Percentiles rank a stretch among this genome's conserved stretches.
These are phyloP conservation scores for Rhododendron simsii DNA, from an alignment of 148 eudicot species.

Conservation along the genomic window DNA sequence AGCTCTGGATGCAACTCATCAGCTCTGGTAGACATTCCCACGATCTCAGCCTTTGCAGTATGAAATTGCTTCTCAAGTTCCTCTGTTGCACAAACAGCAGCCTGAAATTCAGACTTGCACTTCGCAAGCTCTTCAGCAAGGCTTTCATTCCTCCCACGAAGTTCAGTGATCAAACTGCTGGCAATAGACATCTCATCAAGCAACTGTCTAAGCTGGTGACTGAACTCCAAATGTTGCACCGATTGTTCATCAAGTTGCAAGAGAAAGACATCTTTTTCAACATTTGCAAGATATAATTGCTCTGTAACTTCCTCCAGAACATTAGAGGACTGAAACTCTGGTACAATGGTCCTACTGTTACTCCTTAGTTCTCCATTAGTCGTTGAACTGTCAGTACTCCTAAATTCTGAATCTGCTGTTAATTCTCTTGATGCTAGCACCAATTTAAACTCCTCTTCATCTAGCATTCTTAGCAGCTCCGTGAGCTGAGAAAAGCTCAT, in stretches of 20 bases:
- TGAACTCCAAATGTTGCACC: slow-evolving; percentile 21
- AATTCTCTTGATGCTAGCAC: slow-evolving; percentile 41
- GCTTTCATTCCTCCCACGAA: slow-evolving; percentile 38
- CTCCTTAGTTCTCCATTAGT: slow-evolving; percentile 11
- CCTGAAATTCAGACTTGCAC: slow-evolving; percentile 59
- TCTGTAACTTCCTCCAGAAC: slow-evolving; percentile 48
- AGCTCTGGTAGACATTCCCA: slow-evolving; percentile 35
- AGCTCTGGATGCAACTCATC: slow-evolving; percentile 51
- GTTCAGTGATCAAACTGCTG: slow-evolving; percentile 35
- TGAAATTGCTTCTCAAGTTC: slow-evolving; percentile 45
- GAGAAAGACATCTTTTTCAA: slow-evolving; percentile 44
- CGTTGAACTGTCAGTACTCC: slow-evolving; percentile 16
- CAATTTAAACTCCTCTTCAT: slow-evolving; percentile 51
- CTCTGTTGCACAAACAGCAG: slow-evolving; percentile 38
- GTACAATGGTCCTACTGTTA: slow-evolving; percentile 12
- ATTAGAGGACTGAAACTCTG: slow-evolving; percentile 18
- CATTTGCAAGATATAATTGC: slow-evolving; percentile 53
- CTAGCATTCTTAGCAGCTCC: slow-evolving; percentile 41
- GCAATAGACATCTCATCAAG: slow-evolving; percentile 34
- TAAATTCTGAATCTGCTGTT: slow-evolving; percentile 6
- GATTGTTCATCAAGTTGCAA: slow-evolving; percentile 50
- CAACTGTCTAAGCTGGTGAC: slow-evolving; percentile 25
- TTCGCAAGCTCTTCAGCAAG: slow-evolving; percentile 53
- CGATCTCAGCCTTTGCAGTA: slow-evolving; percentile 42
- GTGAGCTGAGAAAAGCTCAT: slow-evolving; percentile 50